A percentile compares a stretch with the other conserved stretches of the same genome.
Evolutionary conservation across 1,284 basidiomycete genomes (phyloP).

Genomic region (Cutaneotrichosporon sp.): DNA sequence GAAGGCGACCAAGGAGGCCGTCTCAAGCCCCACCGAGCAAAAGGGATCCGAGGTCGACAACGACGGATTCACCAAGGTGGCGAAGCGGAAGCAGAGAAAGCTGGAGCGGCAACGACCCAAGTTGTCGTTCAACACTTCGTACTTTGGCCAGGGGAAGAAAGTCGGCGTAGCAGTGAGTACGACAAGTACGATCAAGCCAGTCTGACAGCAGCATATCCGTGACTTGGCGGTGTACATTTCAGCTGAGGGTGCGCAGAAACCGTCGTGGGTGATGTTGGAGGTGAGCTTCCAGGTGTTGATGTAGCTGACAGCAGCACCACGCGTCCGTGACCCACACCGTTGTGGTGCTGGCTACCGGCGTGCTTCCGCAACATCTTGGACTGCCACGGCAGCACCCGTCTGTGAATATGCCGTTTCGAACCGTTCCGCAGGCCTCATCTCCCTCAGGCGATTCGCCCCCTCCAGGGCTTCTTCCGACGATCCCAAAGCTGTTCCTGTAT

Average conservation of each 20-base stretch:
- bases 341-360: constrained; percentile 70
- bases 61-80: constrained; percentile 62
- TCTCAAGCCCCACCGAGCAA: not conserved
- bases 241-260: constrained; percentile 67
- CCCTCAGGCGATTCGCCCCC: constrained; percentile 22
- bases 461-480: constrained; percentile 58
- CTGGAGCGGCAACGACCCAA: constrained; percentile 58
- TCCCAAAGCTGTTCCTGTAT: constrained; percentile 78
- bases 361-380: constrained; percentile 64
- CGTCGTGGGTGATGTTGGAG: constrained; percentile 76
- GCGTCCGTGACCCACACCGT: constrained; percentile 69
- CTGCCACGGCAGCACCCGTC: constrained; percentile 57
- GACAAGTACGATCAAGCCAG: not conserved
- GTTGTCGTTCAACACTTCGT: constrained; percentile 71
- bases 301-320: constrained; percentile 56
- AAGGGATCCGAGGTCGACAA: not conserved
- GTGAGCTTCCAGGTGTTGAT: constrained; percentile 51
- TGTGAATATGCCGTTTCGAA: constrained; percentile 57
- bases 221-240: constrained; percentile 74
- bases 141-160: constrained; percentile 65
- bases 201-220: constrained; percentile 63
- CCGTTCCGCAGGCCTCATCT: constrained; percentile 50
- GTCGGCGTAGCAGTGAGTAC: constrained; percentile 69
- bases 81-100: constrained; percentile 72
- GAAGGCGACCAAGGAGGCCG: not conserved